Conservation (phyloP, 2,329 filamentous ascomycete species). For the Stachybotrys echinatus region DNA sequence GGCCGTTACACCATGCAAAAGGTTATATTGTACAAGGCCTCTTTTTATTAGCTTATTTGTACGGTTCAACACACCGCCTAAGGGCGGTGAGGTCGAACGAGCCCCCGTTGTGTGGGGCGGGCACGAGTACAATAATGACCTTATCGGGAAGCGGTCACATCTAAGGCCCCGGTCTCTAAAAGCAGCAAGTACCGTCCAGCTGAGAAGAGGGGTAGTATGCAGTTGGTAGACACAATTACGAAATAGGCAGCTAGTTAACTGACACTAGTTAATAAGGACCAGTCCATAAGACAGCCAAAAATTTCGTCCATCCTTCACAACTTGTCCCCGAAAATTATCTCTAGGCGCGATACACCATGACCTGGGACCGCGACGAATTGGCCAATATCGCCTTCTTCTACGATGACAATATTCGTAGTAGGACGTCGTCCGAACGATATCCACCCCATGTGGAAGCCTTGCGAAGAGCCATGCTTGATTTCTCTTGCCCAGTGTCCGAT, state of each 20-base stretch:
- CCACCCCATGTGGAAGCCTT: slow-evolving; percentile 7
- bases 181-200: not conserved
- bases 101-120: no score
- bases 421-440: not conserved
- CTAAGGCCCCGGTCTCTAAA: no score
- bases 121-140: no score
- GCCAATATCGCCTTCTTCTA: slow-evolving; percentile 6
- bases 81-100: no score
- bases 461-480: slow-evolving; percentile 6
- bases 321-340: not conserved
- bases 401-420: not conserved
- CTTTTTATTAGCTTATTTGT: no score
- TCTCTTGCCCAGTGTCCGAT: slow-evolving; percentile 1
- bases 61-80: no score
- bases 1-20: no score
- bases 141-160: no score
- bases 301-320: not conserved
- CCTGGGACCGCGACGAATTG: slow-evolving; percentile 4
- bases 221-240: not conserved
- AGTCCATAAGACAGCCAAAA: not conserved
- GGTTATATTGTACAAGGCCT: no score
- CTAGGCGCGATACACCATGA: slow-evolving; percentile 1
- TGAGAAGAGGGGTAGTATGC: not conserved
- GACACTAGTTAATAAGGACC: not conserved
- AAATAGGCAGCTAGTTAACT: not conserved